A percentile compares a stretch with the other conserved stretches of the same genome.
phyloP scores from a whole-genome alignment of 1,139 yeast genomes.

The Magnusiomyces clavatus region DNA sequence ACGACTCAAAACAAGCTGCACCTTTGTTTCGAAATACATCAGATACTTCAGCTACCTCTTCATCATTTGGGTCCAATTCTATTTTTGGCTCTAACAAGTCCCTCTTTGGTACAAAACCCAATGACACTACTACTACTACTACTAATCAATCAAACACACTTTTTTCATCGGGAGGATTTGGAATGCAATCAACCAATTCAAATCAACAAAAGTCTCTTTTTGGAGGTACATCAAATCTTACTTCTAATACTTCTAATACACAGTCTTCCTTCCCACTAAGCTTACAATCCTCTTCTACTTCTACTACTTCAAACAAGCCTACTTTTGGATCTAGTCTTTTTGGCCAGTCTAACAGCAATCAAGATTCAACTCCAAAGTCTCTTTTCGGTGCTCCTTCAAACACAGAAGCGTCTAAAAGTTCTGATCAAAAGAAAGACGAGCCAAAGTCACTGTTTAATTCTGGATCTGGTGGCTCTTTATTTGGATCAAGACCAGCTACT shows the following conservation, averaged over 20 bases:
- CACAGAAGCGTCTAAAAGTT: neutral
- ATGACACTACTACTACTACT: too few relatives aligned
- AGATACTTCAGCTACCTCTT: constrained; percentile 6
- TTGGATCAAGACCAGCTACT: constrained; percentile 5
- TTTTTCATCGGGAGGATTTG: too few relatives aligned
- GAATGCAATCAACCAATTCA: too few relatives aligned
- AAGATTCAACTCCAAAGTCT: too few relatives aligned
- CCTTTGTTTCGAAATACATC: constrained; percentile 1
- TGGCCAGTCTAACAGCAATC: neutral
- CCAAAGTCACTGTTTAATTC: neutral
- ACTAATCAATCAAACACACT: too few relatives aligned
- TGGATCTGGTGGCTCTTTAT: constrained; percentile 10
- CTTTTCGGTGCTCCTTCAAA: too few relatives aligned
- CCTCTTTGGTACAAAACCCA: neutral
- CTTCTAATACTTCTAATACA: constrained; percentile 1
- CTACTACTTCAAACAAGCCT: constrained; percentile 15
- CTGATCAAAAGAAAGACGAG: neutral
- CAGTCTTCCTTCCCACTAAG: too few relatives aligned
- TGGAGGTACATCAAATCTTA: constrained; percentile 15
- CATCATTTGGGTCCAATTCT: constrained; percentile 5
- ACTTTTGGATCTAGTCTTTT: constrained; percentile 23
- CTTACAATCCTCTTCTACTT: constrained; percentile 17
- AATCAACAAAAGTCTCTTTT: too few relatives aligned
- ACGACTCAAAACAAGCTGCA: neutral
- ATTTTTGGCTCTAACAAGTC: too few relatives aligned